Conservation (phyloP, 306 rosid species). For the Gastrolobium villosum region DNA sequence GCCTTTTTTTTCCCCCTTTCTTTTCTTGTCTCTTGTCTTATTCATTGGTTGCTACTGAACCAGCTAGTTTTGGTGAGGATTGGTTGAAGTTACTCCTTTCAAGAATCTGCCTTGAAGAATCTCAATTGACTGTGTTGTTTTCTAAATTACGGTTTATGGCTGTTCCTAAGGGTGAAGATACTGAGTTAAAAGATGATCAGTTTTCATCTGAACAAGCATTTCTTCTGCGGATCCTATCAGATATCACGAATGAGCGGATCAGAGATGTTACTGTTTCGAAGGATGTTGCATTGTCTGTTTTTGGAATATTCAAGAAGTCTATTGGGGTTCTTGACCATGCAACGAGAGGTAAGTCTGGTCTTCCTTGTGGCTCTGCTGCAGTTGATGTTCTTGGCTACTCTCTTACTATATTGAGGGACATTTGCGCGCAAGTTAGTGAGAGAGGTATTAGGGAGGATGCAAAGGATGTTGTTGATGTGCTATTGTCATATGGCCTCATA, state of each 20-base stretch:
- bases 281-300: conserved; percentile 61
- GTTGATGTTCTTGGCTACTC: conserved; percentile 81
- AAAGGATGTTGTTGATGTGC: conserved; percentile 58
- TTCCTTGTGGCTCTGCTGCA: conserved; percentile 67
- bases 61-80: conserved; percentile 79
- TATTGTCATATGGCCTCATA: conserved; percentile 65
- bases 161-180: conserved; percentile 44
- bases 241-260: conserved; percentile 62
- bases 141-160: conserved; percentile 44
- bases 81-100: conserved; percentile 83
- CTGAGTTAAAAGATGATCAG: conserved; percentile 21
- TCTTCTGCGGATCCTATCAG: conserved; percentile 63
- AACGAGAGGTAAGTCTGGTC: conserved; percentile 55
- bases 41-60: conserved; percentile 29
- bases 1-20: not conserved
- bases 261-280: conserved; percentile 51
- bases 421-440: conserved; percentile 61
- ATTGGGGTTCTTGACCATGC: conserved; percentile 47
- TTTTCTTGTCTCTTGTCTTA: not conserved
- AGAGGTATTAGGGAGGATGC: conserved; percentile 44
- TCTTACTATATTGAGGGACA: conserved; percentile 75
- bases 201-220: conserved; percentile 66
- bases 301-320: conserved; percentile 71
- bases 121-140: conserved; percentile 61
- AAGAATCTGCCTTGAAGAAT: conserved; percentile 70